Evolutionary conservation across 371 early-diverging fungal species (phyloP), one percentile per base, ranked within the genome.

Genomic region (Thermomucor indicae-seudaticae): DNA sequence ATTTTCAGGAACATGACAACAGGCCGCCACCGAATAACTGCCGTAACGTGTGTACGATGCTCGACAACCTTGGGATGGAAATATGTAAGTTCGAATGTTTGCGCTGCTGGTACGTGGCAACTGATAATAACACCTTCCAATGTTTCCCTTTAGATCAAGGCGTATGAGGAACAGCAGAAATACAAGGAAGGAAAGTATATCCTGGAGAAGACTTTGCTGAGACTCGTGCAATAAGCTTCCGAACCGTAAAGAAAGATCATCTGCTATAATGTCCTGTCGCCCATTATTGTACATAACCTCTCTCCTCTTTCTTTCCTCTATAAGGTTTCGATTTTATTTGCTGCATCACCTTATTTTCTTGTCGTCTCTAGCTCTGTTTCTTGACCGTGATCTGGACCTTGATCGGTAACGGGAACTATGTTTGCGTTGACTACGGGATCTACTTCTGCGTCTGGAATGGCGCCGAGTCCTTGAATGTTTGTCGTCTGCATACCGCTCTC

Each of bases 171-270:
- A n/a, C 61, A 70, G 6, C 86, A 90, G 70, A 83, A 82, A 54
- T 90, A 90, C 74, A 90, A 90, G 55, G 88, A 88, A 52, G 90
- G 90, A 16, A 79, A 79, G 59, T 88, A 73, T 51, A 84, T 88
- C 44, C 70, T 90, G 34, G 87, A 80, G 51, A 75, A 75, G 52
- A 53, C n/a, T 6, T 29, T 52, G 12, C 46, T 52, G 3, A 42
- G 35, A 23, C 45, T 45, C 8, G 45, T 52, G 10, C 41, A 52
- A 16, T 49, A 49, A 19, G 4, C 20, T 46, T 32, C 32, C n/a
- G 4, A n/a, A 39, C 39, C 16, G 39, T n/a, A n/a, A n/a, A n/a
- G n/a, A n/a, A n/a, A n/a, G n/a, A n/a, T n/a, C n/a, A n/a, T n/a
- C n/a, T n/a, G n/a, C n/a, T n/a, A n/a, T n/a, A n/a, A n/a, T n/a